A percentile compares a stretch with the other conserved stretches of the same genome.
Conservation (phyloP, 352 stramenopile species). For the Pythium rhizo-oryzae region DNA sequence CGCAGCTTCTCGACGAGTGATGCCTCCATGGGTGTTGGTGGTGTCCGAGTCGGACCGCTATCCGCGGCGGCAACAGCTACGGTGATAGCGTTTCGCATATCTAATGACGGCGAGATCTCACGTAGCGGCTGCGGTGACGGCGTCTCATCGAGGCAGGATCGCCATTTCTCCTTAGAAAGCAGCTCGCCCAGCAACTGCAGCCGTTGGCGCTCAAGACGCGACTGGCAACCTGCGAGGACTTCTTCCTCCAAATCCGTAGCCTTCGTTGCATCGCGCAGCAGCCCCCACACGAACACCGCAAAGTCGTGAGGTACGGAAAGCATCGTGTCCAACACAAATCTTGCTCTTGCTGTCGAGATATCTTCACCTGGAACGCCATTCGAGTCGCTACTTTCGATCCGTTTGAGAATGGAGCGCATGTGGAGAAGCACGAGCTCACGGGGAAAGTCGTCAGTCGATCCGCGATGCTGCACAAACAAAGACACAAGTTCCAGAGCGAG, state of each 20-base stretch:
- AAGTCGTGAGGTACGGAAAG: slow-evolving; percentile 58
- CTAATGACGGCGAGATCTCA: background rate
- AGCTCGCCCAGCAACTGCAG: slow-evolving; percentile 22
- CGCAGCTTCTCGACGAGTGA: background rate
- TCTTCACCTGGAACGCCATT: background rate
- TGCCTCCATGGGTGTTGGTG: background rate
- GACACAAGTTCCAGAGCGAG: slow-evolving; percentile 64
- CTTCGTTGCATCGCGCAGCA: slow-evolving; percentile 35
- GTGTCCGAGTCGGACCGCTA: background rate
- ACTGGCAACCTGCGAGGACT: background rate
- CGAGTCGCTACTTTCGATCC: background rate
- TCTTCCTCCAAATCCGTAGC: slow-evolving; percentile 5
- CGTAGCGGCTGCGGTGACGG: background rate
- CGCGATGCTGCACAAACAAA: slow-evolving; percentile 59
- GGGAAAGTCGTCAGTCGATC: slow-evolving; percentile 50
- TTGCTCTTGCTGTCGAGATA: background rate
- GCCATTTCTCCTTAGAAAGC: slow-evolving; percentile 12
- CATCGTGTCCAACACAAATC: slow-evolving; percentile 60
- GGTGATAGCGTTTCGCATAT: too few species aligned
- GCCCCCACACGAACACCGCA: slow-evolving; percentile 41
- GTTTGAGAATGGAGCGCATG: slow-evolving; percentile 44
- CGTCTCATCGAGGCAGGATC: background rate
- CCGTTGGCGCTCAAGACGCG: slow-evolving; percentile 9
- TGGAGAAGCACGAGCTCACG: slow-evolving; percentile 70
- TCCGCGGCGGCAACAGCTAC: background rate